A percentile compares a stretch with the other conserved stretches of the same genome.
phyloP scores from a whole-genome alignment of 2,329 filamentous ascomycete genomes.

The Aspergillus pseudoglaucus region DNA sequence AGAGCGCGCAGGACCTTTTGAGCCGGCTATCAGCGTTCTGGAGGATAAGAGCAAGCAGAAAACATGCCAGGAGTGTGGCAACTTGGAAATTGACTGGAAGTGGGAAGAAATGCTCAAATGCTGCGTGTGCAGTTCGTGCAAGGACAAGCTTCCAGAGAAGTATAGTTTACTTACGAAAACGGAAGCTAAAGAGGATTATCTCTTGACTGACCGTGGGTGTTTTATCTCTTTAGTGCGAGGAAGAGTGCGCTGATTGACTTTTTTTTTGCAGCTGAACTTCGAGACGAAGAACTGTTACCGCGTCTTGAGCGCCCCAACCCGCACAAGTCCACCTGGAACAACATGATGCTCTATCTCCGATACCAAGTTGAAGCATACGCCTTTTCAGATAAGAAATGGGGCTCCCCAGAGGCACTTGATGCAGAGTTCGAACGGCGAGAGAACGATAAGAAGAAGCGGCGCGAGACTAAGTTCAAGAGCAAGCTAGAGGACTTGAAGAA shows the following conservation, averaged over 20 bases:
- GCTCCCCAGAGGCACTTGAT: slow-evolving; percentile 75
- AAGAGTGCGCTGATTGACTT: slow-evolving; percentile 16
- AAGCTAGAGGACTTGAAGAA: slow-evolving; percentile 89
- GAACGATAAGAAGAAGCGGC: slow-evolving; percentile 71
- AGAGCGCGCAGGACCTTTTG: slow-evolving; percentile 73
- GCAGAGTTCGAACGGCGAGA: slow-evolving; percentile 79
- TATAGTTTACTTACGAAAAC: slow-evolving; percentile 96
- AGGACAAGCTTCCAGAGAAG: slow-evolving; percentile 83
- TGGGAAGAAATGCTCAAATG: slow-evolving; percentile 81
- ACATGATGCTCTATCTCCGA: slow-evolving; percentile 96
- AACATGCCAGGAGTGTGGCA: slow-evolving; percentile 75
- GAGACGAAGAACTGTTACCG: slow-evolving; percentile 76
- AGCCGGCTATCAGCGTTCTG: slow-evolving; percentile 77
- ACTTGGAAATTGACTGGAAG: slow-evolving; percentile 85
- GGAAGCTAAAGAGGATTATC: slow-evolving; percentile 89
- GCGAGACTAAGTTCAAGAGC: slow-evolving; percentile 85
- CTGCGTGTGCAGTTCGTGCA: slow-evolving; percentile 73
- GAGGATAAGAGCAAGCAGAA: slow-evolving; percentile 58
- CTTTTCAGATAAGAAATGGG: slow-evolving; percentile 78
- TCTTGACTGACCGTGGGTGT: slow-evolving; percentile 75
- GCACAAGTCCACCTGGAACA: slow-evolving; percentile 92
- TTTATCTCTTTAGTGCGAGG: too few relatives aligned
- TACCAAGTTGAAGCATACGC: slow-evolving; percentile 94
- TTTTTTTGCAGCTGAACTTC: slow-evolving; percentile 64
- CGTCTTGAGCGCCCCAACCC: slow-evolving; percentile 87